Evolutionary conservation across 2,329 filamentous ascomycete genomes (phyloP).

Genomic region (Botrytis medusae): DNA sequence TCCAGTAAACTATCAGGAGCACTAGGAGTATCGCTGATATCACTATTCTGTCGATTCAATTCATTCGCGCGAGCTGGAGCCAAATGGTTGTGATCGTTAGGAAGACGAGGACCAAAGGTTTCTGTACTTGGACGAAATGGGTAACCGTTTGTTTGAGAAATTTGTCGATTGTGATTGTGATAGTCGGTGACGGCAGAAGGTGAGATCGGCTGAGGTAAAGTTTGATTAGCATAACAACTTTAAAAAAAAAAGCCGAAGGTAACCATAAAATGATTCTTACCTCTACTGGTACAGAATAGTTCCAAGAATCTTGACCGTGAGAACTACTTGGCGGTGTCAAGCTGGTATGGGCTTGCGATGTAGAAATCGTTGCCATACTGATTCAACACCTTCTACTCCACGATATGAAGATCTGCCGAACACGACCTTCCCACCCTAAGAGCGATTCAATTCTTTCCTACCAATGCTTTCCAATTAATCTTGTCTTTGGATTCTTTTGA

Average conservation of each 20-base stretch:
- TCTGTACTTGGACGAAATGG: constrained; percentile 12
- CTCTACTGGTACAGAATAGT: constrained; percentile 36
- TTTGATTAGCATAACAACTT: constrained; percentile 11
- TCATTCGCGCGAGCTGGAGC: constrained; percentile 41
- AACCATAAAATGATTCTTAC: constrained; percentile 28
- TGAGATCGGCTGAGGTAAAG: constrained; percentile 8
- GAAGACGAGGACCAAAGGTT: constrained; percentile 15
- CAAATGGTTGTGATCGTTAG: constrained; percentile 35
- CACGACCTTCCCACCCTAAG: background rate
- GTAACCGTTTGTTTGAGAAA: constrained; percentile 28
- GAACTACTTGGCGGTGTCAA: constrained; percentile 40
- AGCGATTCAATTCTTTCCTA: background rate
- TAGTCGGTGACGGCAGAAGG: constrained; percentile 10
- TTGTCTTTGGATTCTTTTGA: background rate
- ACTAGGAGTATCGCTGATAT: constrained; percentile 44
- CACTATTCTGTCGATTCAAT: constrained; percentile 44
- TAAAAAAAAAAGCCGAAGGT: background rate
- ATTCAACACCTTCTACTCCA: background rate
- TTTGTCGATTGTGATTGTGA: constrained; percentile 20
- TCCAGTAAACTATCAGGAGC: constrained; percentile 50
- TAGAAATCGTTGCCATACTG: constrained; percentile 41
- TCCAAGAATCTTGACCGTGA: constrained; percentile 37
- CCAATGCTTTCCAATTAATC: background rate
- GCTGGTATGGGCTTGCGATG: constrained; percentile 38
- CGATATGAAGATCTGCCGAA: background rate